These are phyloP conservation scores for Pyrus communis DNA, from an alignment of 306 rosid genomes.

Conservation along the genomic window DNA sequence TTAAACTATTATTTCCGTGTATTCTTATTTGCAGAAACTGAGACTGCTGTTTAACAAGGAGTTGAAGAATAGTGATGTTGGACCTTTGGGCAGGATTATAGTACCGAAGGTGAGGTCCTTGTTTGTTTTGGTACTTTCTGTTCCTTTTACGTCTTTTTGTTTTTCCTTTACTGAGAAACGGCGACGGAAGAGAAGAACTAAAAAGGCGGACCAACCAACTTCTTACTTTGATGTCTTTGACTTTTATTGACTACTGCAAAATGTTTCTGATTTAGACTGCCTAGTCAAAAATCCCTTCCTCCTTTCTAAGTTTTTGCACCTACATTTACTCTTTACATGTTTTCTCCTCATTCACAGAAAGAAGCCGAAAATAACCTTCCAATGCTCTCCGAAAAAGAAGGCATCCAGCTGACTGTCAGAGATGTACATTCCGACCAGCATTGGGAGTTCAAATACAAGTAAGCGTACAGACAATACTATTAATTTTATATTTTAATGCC, in stretches of 20 bases:
- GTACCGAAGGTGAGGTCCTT: conserved; percentile 60
- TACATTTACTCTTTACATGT: background rate
- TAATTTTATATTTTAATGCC: background rate
- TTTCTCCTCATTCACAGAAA: conserved; percentile 26
- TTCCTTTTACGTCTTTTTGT: background rate
- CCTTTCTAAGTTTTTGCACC: conserved; percentile 13
- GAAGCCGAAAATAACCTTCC: conserved; percentile 62
- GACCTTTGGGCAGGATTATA: conserved; percentile 45
- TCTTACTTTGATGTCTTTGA: background rate
- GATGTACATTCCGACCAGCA: conserved; percentile 32
- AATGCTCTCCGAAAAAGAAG: conserved; percentile 29
- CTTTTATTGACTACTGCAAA: conserved; percentile 1
- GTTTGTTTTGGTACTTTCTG: background rate
- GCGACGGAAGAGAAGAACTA: background rate
- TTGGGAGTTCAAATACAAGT: conserved; percentile 57
- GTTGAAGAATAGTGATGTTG: conserved; percentile 50
- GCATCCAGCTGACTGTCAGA: conserved; percentile 29
- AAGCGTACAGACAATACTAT: background rate
- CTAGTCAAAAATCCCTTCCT: conserved; percentile 8
- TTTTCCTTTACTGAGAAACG: background rate
- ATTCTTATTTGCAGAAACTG: conserved; percentile 19
- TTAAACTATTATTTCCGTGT: background rate
- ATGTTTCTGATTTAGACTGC: conserved; percentile 7
- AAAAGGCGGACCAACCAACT: conserved; percentile 5
- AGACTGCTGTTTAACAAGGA: conserved; percentile 35